Percentiles rank a stretch among this genome's conserved stretches.
phyloP scores from a whole-genome alignment of 208 protist species.

The Acanthamoeba royreba region DNA sequence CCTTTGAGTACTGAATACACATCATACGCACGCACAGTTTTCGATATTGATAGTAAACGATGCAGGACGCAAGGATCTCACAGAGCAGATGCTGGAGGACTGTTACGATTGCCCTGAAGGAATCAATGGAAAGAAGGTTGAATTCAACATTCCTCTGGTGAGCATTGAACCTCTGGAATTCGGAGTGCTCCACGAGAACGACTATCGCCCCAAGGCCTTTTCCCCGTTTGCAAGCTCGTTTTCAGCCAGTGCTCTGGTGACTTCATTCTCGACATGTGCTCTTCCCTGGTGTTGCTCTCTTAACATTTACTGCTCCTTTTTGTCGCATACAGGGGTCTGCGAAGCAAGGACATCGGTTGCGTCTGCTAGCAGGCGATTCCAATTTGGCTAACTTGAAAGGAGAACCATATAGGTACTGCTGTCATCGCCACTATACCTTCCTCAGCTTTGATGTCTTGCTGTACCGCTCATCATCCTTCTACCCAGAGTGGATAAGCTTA shows the following conservation, averaged over 20 bases:
- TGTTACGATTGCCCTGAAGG: conserved; percentile 31
- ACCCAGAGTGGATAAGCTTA: not conserved
- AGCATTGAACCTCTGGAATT: not conserved
- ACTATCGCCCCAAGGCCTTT: not conserved
- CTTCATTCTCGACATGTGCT: not conserved
- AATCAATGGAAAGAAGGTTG: conserved; percentile 6
- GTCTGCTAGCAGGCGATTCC: not conserved
- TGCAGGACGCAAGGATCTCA: conserved; percentile 33
- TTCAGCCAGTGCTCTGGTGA: not conserved
- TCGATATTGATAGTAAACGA: not conserved
- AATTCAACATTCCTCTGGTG: conserved; percentile 4
- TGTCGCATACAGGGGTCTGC: not conserved
- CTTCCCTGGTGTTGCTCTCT: not conserved
- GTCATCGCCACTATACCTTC: not conserved
- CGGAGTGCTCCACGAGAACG: not conserved
- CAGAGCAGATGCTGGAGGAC: conserved; percentile 28
- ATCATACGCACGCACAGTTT: not conserved
- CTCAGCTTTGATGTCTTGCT: no score
- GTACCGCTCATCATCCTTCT: not conserved
- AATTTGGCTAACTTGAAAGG: not conserved
- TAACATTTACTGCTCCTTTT: not conserved
- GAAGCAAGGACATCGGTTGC: not conserved
- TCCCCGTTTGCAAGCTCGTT: not conserved
- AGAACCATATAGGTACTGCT: not conserved
- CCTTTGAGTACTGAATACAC: not conserved